Percentiles rank a stretch among this genome's conserved stretches.
phyloP scores from a whole-genome alignment of 78 protist genomes.

The Dictyostelium intermedium region DNA sequence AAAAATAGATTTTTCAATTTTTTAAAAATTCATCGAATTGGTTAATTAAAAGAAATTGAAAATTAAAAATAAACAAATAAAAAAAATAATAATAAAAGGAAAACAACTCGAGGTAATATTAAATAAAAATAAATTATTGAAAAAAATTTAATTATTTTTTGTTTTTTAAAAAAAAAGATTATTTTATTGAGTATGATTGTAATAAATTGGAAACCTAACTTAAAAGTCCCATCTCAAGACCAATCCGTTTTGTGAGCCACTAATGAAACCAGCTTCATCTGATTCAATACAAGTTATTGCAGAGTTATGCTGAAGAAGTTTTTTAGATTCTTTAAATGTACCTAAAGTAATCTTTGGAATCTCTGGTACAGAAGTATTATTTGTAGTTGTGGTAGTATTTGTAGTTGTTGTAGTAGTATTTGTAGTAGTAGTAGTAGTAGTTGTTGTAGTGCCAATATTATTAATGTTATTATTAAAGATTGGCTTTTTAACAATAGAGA shows the following conservation, averaged over 20 bases:
- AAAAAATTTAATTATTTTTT: neutral
- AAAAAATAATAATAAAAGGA: neutral
- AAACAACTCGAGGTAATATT: too few species aligned
- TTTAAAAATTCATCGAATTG: neutral
- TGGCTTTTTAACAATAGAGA: neutral
- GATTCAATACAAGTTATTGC: slow-evolving; percentile 52
- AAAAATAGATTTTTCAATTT: neutral
- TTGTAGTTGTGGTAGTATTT: neutral
- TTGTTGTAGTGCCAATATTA: neutral
- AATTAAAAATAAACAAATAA: neutral
- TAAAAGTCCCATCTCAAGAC: slow-evolving; percentile 55
- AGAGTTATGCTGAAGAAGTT: neutral
- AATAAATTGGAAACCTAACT: neutral
- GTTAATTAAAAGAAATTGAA: neutral
- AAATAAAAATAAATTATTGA: neutral
- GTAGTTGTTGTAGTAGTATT: neutral
- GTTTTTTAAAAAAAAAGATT: too few species aligned
- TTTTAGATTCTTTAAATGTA: slow-evolving; percentile 2
- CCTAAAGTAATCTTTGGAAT: slow-evolving; percentile 13
- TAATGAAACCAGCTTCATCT: slow-evolving; percentile 49
- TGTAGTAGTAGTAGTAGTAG: neutral
- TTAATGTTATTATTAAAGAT: neutral
- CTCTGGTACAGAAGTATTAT: neutral
- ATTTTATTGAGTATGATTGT: neutral
- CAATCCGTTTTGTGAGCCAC: slow-evolving; percentile 31